phyloP scores from a whole-genome alignment of 352 stramenopile genomes.

The Phytophthora podocarpi region DNA sequence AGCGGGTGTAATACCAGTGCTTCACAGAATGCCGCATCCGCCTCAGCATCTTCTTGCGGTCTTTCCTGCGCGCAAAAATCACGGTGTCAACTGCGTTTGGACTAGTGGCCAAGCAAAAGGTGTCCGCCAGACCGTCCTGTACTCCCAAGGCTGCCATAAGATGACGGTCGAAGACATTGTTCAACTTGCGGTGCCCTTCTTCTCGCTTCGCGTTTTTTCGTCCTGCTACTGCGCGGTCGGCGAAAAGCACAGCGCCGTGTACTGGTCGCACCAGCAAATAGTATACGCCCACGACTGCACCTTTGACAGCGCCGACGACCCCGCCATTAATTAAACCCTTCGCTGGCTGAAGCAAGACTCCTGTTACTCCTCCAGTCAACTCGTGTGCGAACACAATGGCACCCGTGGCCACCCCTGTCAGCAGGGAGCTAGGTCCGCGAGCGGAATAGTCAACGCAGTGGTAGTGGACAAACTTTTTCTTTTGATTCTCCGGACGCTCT shows the following conservation, averaged over 20 bases:
- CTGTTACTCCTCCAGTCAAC: conserved; percentile 47
- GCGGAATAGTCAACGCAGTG: conserved; percentile 61
- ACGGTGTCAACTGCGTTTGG: conserved; percentile 31
- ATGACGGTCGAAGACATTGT: conserved; percentile 32
- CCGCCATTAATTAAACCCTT: conserved; percentile 30
- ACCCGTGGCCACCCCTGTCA: conserved; percentile 22
- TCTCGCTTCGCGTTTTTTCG: conserved; percentile 43
- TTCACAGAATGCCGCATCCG: conserved; percentile 7
- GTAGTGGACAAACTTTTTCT: conserved; percentile 39
- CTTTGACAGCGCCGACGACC: conserved; percentile 23
- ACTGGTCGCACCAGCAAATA: conserved; percentile 40
- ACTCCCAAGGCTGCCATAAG: conserved; percentile 31
- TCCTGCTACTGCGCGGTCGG: conserved; percentile 45
- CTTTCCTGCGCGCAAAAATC: conserved; percentile 22
- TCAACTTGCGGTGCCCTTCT: conserved; percentile 34
- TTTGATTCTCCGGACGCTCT: conserved; percentile 30
- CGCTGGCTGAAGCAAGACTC: conserved; percentile 39
- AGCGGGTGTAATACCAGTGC: conserved; percentile 14
- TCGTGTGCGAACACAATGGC: conserved; percentile 36
- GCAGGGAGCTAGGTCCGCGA: conserved; percentile 37
- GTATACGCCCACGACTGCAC: conserved; percentile 22
- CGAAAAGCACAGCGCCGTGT: conserved; percentile 38
- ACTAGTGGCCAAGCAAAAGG: conserved; percentile 20
- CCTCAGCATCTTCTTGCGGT: conserved; percentile 31
- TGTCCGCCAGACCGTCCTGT: conserved; percentile 25